Evolutionary conservation across 1,139 yeast species (phyloP), one percentile per base, ranked within the genome.

Genomic region (Diutina siamensis): DNA sequence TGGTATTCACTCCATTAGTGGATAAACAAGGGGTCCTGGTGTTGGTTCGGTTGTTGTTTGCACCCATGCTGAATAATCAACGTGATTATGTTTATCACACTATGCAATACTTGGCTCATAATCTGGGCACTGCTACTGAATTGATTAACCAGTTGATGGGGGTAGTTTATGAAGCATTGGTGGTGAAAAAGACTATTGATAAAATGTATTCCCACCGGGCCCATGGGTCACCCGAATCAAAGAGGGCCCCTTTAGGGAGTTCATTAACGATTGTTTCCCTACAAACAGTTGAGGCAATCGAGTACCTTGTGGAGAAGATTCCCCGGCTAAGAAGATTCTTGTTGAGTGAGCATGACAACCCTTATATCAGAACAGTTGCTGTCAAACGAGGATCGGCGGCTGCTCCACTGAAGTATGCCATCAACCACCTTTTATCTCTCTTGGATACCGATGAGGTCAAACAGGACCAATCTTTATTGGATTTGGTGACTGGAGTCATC

Each of bases 11-110:
- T 51, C 87, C 95, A 2, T 62, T 88, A 48, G 71, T 86, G 47
- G 97, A 89, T 54, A 74, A 78, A 46, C 65, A 77, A 12, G 96
- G 96, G 20, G 76, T 86, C 49, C 81, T 94, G 5, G 73, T 95
- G 0, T 56, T 89, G 40, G 61, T 86, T 46, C 73, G 89, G 49
- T 68, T 86, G 40, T 65, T 87, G 7, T 89, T 85, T 61, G 71
- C 83, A 18, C 92, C 95, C 1, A 85, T 83, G 52, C 72, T 82
- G 2, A 74, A 76, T 48, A 70, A 68, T 48, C 82, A 82, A 46
- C 67, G 94, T 46, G 88, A 80, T 49, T 64, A 72, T 9, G 68
- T 86, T 45, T 83, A 83, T 57, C 81, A 80, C 47, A 65, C 92
- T 4, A 68, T 88, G 49, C 76, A 76, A 32, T 78, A 76, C 49